Base-by-base conservation (phyloP, 805 yeast species). In the Saccharomycopsis amapae region DNA sequence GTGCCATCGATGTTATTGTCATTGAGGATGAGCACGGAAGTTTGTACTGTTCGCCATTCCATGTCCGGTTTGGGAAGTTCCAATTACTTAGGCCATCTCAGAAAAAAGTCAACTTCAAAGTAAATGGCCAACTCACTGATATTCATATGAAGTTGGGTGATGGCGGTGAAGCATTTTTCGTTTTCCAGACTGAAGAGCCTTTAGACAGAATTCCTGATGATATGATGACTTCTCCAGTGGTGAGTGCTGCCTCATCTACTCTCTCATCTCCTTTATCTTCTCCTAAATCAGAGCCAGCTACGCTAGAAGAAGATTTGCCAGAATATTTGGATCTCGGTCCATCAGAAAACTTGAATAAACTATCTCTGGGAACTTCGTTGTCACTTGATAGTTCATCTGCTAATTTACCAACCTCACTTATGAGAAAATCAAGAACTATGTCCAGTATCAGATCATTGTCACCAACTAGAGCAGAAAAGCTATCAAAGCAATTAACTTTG, bases 101-200 rank as follows among this genome's bases (percentile, higher is more conserved):
- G 62, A 93, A 90, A 69, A 89, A 86, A 61, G 95, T 90, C 44
- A 94, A 84, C 46, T 81, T 93, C 53, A 74, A 78, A 35, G 94
- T 93, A 33, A 93, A 93, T 64, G 97, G 83, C 31, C 73, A 73
- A 49, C 71, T 78, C 38, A 83, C 94, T 0, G 81, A 85, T 55
- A 67, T 90, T 40, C 96, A 96, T 6, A 93, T 93, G 97, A 93
- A 93, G 62, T 68, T 93, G 38, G 95, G 96, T 13, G 98, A 93
- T 50, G 96, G 94, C 5, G 98, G 98, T 12, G 98, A 93, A 63
- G 98, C 97, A 0, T 88, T 88, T 61, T 93, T 93, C 59, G 97
- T 93, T 35, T 90, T 93, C 65, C 96, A 88, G 58, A 84, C 96
- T 1, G 73, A 73, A 33, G 75, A 73, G 36, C 72, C 72, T 38